Evolutionary conservation across 805 yeast genomes (phyloP), one percentile per base, ranked within the genome.

Genomic region (Isabelozyma gotoi): DNA sequence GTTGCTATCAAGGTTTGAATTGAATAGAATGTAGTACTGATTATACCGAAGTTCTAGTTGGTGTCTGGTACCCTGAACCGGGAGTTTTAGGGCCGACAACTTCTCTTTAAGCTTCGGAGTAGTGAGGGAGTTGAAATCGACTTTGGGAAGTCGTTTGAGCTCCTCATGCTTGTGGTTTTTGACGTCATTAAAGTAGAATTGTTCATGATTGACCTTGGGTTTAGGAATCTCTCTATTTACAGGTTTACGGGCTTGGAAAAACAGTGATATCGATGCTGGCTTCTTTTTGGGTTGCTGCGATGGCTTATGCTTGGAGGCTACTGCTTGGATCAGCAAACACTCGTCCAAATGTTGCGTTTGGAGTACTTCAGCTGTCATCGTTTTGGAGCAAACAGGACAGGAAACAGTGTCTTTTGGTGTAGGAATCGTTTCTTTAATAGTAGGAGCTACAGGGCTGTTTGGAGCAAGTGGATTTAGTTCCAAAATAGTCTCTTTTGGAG

Each of bases 11-110:
- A 82, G 74, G 55, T 89, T 89, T 10, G 96, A 83, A 57, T 91
- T 91, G 81, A 84, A 85, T 8, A 89, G 57, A 24, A 82, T 79
- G 43, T 85, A 80, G 67, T 82, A 91, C 50, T 90, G 92, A 48
- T 80, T 83, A 57, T 86, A 86, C 33, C 98, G 65, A 15, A 76
- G 64, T 47, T 87, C 91, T 52, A 90, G 55, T 49, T 79, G 83
- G 12, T 64, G 65, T 46, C 88, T 71, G 1, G 84, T 63, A 0
- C 97, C 98, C 7, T 59, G 61, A 0, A 80, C 71, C 0, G 90
- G 77, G 5, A 91, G 60, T 11, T 79, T 78, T 17, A 79, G 58
- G 6, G 76, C 71, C 1, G 70, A 40, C 12, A 91, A 65, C 56
- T 81, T 82, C 37, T 78, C 81, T 50, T 82, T 82, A 10, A 90